phyloP scores from a whole-genome alignment of 768 basidiomycete species.

The Panus rudis region DNA sequence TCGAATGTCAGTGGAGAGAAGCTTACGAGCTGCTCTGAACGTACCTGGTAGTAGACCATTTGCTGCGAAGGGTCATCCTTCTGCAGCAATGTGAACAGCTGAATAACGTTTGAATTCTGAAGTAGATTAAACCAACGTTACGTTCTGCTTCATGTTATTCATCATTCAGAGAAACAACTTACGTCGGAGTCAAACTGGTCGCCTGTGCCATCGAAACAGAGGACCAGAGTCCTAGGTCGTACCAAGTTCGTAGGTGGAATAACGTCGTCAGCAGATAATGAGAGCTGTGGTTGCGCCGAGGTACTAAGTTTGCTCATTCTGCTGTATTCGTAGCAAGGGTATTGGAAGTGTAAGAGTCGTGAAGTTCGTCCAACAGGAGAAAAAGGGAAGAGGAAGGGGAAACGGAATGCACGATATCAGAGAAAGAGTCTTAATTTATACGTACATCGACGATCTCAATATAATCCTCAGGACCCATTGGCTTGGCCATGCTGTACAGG shows the following conservation, averaged over 20 bases:
- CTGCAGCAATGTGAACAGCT: conserved; percentile 39
- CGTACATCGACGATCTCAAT: too few species aligned
- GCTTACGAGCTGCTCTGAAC: not conserved
- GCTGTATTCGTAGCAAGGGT: too few species aligned
- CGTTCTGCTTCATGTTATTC: not conserved
- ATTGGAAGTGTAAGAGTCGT: too few species aligned
- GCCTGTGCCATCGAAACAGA: conserved; percentile 7
- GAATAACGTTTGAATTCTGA: conserved; percentile 37
- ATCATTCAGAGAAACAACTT: not conserved
- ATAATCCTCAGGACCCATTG: too few species aligned
- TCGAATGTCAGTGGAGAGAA: not conserved
- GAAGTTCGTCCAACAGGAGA: too few species aligned
- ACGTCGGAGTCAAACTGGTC: conserved; percentile 6
- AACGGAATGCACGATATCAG: too few species aligned
- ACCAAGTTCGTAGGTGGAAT: not conserved
- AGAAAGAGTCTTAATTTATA: too few species aligned
- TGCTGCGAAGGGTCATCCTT: conserved; percentile 44
- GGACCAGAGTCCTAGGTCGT: conserved; percentile 1
- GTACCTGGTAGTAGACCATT: conserved; percentile 51
- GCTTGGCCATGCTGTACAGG: too few species aligned
- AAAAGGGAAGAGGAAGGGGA: too few species aligned
- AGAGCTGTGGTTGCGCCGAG: too few species aligned
- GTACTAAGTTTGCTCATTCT: too few species aligned
- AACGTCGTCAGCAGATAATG: not conserved
- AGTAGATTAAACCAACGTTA: not conserved